Base-by-base conservation (phyloP, 2,329 filamentous ascomycete species). In the Apiospora sp. region DNA sequence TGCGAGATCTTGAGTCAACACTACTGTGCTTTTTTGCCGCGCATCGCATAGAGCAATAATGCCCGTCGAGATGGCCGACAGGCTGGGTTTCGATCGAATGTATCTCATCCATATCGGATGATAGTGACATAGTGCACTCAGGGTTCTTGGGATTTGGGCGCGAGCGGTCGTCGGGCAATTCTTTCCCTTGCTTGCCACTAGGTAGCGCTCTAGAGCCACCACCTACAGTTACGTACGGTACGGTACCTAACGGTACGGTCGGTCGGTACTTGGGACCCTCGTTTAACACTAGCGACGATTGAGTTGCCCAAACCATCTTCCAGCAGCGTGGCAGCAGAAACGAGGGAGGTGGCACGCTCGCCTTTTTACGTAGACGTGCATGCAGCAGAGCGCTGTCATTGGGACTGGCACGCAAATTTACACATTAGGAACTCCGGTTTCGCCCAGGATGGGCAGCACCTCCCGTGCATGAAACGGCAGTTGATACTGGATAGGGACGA, bases 391-490 rank as follows among this genome's bases (percentile, higher is more conserved):
- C 41, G 19, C 34, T 19, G 19, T 34, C n/a, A 13, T n/a, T 24
- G n/a, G 48, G 10, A 19, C 7, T 16, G 24, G 51, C 51, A 61
- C 16, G 54, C 54, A 61, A 30, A 19, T 30, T 16, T 37, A n/a
- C 54, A 64, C 34, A 61, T 30, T 61, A 37, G 54, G 24, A 34
- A 34, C 54, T 37, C 54, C 16, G 34, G 6, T 64, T 64, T 41
- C n/a, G 58, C 58, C 34, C 58, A 41, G 19, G 41, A 41, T n/a
- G 41, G 58, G 58, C n/a, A 64, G 58, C 58, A 13, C 58, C 22
- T 64, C 58, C 58, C 34, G 58, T 41, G 58, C 58, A 64, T 64
- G 58, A 64, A 64, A 64, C 58, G 58, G 58, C 58, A 64, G 58
- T 64, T 64, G 58, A 64, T 41, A 37, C 58, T 64, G 58, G 58